phyloP scores from a whole-genome alignment of 345 rosid genomes.

The Jatropha curcas region DNA sequence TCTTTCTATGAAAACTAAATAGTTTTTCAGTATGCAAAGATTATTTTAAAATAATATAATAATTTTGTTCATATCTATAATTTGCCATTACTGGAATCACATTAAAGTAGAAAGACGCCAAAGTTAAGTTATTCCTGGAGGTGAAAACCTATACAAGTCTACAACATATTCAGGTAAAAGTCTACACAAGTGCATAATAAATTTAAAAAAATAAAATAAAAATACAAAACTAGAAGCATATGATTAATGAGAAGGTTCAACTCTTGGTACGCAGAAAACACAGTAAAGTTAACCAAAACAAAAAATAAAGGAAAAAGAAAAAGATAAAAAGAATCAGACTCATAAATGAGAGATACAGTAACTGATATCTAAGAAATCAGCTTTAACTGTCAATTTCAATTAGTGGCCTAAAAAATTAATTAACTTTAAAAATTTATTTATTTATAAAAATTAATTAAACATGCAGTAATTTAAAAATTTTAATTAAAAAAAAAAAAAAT shows the following conservation, averaged over 20 bases:
- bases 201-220: no score
- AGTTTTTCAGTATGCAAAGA: not conserved
- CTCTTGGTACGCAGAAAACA: not conserved
- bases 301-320: not conserved
- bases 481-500: not conserved
- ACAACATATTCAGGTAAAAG: not conserved
- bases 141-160: not conserved
- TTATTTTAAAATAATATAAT: not conserved
- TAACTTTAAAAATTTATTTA: not conserved
- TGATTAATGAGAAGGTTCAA: not conserved
- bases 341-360: not conserved
- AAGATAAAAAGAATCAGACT: not conserved
- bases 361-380: not conserved
- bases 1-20: not conserved
- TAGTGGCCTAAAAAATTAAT: not conserved
- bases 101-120: not conserved
- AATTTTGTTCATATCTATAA: not conserved
- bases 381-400: not conserved
- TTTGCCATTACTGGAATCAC: not conserved
- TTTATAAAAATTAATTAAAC: not conserved
- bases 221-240: not conserved
- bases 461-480: not conserved
- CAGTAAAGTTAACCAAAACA: no score
- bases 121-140: not conserved
- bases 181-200: not conserved